phyloP scores from a whole-genome alignment of 192 early-diverging fungal species.

The Rhizoclosmatium sp. region DNA sequence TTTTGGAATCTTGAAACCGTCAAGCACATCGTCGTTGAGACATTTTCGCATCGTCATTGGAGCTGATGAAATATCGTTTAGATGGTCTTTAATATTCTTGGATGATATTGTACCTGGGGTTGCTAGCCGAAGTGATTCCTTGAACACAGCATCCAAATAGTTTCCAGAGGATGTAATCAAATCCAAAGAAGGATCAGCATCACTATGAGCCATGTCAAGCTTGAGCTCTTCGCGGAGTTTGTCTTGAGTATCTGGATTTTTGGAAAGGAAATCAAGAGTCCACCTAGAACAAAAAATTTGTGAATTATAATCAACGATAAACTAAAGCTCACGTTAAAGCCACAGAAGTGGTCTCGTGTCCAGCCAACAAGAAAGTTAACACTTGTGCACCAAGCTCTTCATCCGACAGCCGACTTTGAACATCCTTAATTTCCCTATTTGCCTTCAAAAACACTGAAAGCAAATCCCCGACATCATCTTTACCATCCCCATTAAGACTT shows the following conservation, averaged over 20 bases:
- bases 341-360: slow-evolving; percentile 15
- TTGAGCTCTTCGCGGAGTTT: not conserved
- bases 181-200: slow-evolving; percentile 1
- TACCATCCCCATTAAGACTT: not conserved
- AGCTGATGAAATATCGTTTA: not conserved
- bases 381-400: slow-evolving; percentile 20
- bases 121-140: slow-evolving; percentile 9
- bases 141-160: slow-evolving; percentile 18
- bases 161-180: slow-evolving; percentile 1
- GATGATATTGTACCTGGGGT: not conserved
- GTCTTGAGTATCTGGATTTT: slow-evolving; percentile 11
- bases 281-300: not conserved
- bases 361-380: slow-evolving; percentile 9
- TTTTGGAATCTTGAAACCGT: slow-evolving; percentile 19
- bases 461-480: slow-evolving; percentile 2
- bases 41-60: not conserved
- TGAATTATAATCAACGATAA: not conserved
- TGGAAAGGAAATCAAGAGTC: slow-evolving; percentile 24
- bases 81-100: no score
- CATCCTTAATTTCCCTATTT: not conserved
- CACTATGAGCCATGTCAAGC: not conserved
- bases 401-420: not conserved
- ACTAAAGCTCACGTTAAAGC: slow-evolving; percentile 10
- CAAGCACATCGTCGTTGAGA: slow-evolving; percentile 16
- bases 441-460: slow-evolving; percentile 15